phyloP scores from a whole-genome alignment of 345 rosid species.

The Populus ilicifolia region DNA sequence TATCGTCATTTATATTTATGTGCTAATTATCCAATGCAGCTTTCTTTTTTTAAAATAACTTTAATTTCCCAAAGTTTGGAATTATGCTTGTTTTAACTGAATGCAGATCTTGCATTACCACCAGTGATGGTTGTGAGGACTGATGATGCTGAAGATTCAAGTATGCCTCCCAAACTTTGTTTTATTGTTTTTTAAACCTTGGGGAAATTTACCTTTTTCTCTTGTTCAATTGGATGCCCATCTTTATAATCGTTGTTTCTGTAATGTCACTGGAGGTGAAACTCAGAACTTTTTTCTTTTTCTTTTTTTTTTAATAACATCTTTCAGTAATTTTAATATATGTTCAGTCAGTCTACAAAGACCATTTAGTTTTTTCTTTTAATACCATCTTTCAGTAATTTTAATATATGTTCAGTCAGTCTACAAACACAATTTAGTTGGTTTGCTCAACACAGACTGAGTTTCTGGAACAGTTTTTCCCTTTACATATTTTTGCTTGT shows the following conservation, averaged over 20 bases:
- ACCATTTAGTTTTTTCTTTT: no score
- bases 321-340: no score
- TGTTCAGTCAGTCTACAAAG: neutral
- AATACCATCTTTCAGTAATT: no score
- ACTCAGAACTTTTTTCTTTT: no score
- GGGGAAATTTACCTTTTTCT: neutral
- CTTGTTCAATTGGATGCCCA: neutral
- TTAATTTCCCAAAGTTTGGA: neutral
- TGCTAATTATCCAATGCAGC: neutral
- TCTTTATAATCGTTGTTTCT: neutral
- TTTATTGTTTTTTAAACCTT: neutral
- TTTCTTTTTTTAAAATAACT: neutral
- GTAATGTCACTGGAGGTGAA: neutral
- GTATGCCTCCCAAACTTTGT: slow-evolving; percentile 36
- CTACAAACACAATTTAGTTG: neutral
- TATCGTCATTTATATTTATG: slow-evolving; percentile 24
- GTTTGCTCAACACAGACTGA: neutral
- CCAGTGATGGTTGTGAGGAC: slow-evolving; percentile 62
- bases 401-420: neutral
- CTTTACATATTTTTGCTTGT: neutral
- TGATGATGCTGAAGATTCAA: slow-evolving; percentile 88
- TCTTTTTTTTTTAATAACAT: no score
- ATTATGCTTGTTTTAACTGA: slow-evolving; percentile 14
- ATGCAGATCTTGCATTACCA: slow-evolving; percentile 79
- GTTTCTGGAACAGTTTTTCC: neutral